phyloP scores from a whole-genome alignment of 2,329 filamentous ascomycete species.

The Fusarium sterilihyphosum region DNA sequence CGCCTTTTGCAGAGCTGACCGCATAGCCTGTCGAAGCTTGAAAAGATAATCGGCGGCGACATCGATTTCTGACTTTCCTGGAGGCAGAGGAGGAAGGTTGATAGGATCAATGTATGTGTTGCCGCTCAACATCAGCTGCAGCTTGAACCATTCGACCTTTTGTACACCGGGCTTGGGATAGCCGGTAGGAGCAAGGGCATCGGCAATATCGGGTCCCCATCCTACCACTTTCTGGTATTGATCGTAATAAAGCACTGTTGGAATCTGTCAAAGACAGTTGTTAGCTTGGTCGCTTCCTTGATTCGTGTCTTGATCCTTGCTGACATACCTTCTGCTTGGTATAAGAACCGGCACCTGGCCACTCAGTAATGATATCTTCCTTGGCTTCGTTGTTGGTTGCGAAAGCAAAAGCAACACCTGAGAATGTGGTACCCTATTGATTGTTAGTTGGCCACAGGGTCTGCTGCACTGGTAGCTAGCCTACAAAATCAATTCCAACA shows the following conservation, averaged over 20 bases:
- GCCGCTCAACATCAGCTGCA: conserved; percentile 97
- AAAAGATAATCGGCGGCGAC: conserved; percentile 99
- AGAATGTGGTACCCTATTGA: conserved; percentile 90
- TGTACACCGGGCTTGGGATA: conserved; percentile 98
- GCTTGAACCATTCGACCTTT: conserved; percentile 99
- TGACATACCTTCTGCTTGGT: conserved; percentile 92
- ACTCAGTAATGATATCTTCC: conserved; percentile 99
- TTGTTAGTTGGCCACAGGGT: conserved; percentile 22
- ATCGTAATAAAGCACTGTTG: conserved; percentile 99
- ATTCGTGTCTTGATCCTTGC: neutral
- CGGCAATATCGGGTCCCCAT: conserved; percentile 98
- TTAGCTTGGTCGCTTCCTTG: conserved; percentile 11
- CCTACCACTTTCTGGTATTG: conserved; percentile 99
- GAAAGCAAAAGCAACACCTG: conserved; percentile 95
- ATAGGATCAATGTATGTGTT: conserved; percentile 99
- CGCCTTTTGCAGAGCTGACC: conserved; percentile 93
- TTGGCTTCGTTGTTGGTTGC: conserved; percentile 97
- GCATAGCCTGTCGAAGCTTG: conserved; percentile 97
- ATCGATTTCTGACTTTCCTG: conserved; percentile 98
- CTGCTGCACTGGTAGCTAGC: conserved; percentile 42
- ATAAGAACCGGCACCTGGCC: conserved; percentile 96
- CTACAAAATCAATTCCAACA: conserved; percentile 97
- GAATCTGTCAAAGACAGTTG: conserved; percentile 70
- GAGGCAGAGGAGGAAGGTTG: conserved; percentile 95
- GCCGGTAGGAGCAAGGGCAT: conserved; percentile 93